Evolutionary conservation across 2,329 filamentous ascomycete species (phyloP), one percentile per base, ranked within the genome.

Genomic region (Triangularia verruculosa): DNA sequence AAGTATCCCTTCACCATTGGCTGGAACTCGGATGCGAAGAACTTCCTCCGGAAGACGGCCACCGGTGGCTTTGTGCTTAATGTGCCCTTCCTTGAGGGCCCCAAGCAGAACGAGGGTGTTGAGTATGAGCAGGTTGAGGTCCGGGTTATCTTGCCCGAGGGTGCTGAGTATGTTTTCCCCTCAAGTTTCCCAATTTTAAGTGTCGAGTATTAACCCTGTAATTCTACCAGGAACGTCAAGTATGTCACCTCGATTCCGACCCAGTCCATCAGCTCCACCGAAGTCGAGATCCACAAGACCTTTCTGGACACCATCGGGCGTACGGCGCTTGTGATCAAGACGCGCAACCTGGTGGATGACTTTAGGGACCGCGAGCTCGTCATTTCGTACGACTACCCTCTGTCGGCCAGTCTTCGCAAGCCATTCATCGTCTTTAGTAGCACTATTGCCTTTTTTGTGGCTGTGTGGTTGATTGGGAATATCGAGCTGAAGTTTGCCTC

Each of bases 1-100:
- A 97, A 96, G 78, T 98, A 97, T 78, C 95, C 91, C 69, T 99
- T 98, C 82, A 92, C 90, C 64, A 88, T 98, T 63, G 95, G 95
- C 70, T 99, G 95, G 95, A 96, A 98, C 79, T 89, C 91, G 59
- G 87, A 96, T 69, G 83, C 96, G 27, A 87, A 87, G 72, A 86
- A 85, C 63, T 95, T 91, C 75, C 75, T 99, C 69, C 88, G 92
- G 71, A 86, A 82, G 70, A 82, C 85, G 51, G 79, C 82, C 54
- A 83, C 83, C 25, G 87, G 92, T 64, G 85, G 86, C n/a, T 96
- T 92, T 72, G 84, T 96, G 9, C 83, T 99, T 65, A 96, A 92
- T 73, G 89, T 97, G 7, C 94, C 95, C 7, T 95, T 99, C 79
- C 80, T 99, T 11, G 93, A 98, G 78, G 95, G 95, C 0, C 94